Evolutionary conservation across 306 rosid genomes (phyloP).

Genomic region (Potentilla sterilis): DNA sequence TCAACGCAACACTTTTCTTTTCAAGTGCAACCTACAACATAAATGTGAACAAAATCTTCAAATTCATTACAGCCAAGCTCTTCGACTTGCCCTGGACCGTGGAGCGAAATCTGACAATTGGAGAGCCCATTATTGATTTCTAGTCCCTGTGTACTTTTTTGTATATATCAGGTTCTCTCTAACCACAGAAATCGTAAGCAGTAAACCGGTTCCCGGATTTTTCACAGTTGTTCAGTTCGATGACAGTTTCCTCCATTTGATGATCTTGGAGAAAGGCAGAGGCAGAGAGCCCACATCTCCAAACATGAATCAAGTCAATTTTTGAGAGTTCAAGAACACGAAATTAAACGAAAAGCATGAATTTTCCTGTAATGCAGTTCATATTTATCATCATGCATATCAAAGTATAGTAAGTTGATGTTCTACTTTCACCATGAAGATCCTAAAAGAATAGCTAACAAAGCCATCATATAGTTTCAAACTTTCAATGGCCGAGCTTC

Average conservation of each 20-base stretch:
- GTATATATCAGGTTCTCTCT: constrained; percentile 11
- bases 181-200: constrained; percentile 8
- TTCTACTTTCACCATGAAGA: background rate
- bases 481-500: background rate
- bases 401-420: background rate
- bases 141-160: constrained; percentile 23
- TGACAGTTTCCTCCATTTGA: background rate
- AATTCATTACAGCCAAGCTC: constrained; percentile 91
- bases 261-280: constrained; percentile 45
- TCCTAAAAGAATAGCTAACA: background rate
- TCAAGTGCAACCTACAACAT: constrained; percentile 94
- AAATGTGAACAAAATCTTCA: constrained; percentile 94
- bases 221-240: background rate
- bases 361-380: background rate
- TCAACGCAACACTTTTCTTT: constrained; percentile 85
- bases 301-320: constrained; percentile 18
- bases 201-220: constrained; percentile 26
- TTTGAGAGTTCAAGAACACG: background rate
- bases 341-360: background rate
- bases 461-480: background rate
- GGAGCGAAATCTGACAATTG: constrained; percentile 79
- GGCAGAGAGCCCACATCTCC: constrained; percentile 55
- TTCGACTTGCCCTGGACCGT: constrained; percentile 94
- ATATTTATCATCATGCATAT: background rate
- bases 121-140: constrained; percentile 96